Evolutionary conservation across 345 rosid genomes (phyloP).

Genomic region (Cardiospermum halicacabum): DNA sequence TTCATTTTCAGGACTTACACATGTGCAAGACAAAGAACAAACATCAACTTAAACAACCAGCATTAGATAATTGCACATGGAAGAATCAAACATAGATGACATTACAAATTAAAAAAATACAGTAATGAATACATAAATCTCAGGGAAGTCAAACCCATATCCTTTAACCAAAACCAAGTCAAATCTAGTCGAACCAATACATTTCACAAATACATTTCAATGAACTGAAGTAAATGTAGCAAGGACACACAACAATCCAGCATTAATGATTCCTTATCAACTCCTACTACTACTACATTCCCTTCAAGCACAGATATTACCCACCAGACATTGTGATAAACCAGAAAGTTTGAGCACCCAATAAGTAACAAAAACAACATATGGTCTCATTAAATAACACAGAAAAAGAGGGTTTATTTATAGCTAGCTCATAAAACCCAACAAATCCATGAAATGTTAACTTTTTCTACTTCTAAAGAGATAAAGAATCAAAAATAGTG

Average conservation of each 20-base stretch:
- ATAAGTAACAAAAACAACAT: slow-evolving; percentile 14
- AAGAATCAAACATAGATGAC: slow-evolving; percentile 6
- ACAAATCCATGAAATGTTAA: slow-evolving; percentile 26
- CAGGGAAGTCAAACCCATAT: background rate
- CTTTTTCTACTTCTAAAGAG: slow-evolving; percentile 18
- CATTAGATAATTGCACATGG: background rate
- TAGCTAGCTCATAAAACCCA: slow-evolving; percentile 35
- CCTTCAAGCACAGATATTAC: slow-evolving; percentile 18
- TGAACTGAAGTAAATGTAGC: background rate
- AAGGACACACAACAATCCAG: slow-evolving; percentile 14
- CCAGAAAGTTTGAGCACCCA: slow-evolving; percentile 24
- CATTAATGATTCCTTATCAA: slow-evolving; percentile 2
- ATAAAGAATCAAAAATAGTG: slow-evolving; percentile 26
- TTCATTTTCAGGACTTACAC: background rate
- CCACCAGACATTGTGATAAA: slow-evolving; percentile 38
- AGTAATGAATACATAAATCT: slow-evolving; percentile 1
- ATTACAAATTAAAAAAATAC: background rate
- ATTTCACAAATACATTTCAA: background rate
- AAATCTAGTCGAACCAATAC: background rate
- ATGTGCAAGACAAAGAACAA: background rate
- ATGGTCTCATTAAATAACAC: background rate
- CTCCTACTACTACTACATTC: slow-evolving; percentile 7
- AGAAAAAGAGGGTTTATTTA: slow-evolving; percentile 27
- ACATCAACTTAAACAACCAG: background rate
- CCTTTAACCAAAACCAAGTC: background rate